A percentile compares a stretch with the other conserved stretches of the same genome.
Conservation (phyloP, 169 alveolate genomes). For the Besnoitia besnoiti region DNA sequence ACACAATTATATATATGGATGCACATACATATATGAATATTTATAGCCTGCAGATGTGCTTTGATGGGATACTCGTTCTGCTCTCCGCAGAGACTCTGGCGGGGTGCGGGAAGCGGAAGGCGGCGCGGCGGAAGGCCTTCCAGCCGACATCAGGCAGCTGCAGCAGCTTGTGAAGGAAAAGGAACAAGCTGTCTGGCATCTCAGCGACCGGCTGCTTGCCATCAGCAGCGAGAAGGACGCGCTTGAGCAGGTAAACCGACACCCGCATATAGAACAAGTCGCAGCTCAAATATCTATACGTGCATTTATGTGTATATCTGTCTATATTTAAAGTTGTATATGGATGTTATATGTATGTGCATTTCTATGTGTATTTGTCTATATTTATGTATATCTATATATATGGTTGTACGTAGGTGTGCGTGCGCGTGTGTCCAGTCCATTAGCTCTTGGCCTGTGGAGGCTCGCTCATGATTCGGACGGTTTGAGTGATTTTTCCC, state of each 20-base stretch:
- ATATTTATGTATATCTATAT: not conserved
- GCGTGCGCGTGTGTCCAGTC: too few relatives aligned
- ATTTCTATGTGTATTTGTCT: not conserved
- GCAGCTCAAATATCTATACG: too few relatives aligned
- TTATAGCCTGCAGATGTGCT: too few relatives aligned
- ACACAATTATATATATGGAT: not conserved
- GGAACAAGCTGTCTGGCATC: constrained; percentile 30
- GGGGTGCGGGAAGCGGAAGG: not conserved
- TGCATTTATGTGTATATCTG: too few relatives aligned
- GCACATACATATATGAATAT: not conserved
- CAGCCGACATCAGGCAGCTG: not conserved
- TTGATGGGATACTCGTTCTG: too few relatives aligned
- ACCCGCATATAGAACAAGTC: too few relatives aligned
- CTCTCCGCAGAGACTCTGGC: too few relatives aligned
- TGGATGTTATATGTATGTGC: too few relatives aligned
- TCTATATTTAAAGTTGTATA: too few relatives aligned
- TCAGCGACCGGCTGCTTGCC: constrained; percentile 33
- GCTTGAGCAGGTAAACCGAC: not conserved
- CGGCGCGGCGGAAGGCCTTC: not conserved
- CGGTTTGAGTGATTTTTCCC: not conserved
- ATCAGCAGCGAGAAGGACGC: not conserved
- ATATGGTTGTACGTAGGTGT: too few relatives aligned
- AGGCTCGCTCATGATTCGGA: too few relatives aligned
- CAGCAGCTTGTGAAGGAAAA: constrained; percentile 6
- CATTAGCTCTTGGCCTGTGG: too few relatives aligned